These are phyloP conservation scores for Kickxella alabastrina DNA, from an alignment of 192 early-diverging fungal genomes.

Conservation along the genomic window DNA sequence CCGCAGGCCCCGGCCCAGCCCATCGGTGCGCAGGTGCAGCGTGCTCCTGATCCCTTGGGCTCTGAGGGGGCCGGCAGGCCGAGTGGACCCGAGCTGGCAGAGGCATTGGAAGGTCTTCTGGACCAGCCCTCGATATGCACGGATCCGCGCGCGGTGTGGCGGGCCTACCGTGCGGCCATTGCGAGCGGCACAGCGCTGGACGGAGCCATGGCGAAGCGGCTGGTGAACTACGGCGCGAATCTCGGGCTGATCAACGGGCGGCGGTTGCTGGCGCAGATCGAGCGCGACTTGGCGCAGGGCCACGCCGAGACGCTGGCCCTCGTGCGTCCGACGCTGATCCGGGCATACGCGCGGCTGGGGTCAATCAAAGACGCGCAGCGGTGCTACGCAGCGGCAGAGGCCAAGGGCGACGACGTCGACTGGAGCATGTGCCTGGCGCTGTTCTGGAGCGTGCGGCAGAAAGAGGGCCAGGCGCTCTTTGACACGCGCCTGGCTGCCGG, in stretches of 20 bases:
- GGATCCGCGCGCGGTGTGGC: slow-evolving; percentile 16
- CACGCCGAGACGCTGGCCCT: slow-evolving; percentile 4
- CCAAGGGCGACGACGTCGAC: background rate
- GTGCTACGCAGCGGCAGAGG: slow-evolving; percentile 7
- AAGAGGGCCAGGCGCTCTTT: slow-evolving; percentile 29
- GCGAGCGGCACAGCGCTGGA: background rate
- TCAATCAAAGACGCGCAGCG: slow-evolving; percentile 24
- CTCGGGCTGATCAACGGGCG: slow-evolving; percentile 20
- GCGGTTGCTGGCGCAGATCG: slow-evolving; percentile 27
- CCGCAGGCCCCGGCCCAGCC: background rate
- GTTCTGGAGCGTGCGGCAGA: slow-evolving; percentile 19
- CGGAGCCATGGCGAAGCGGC: background rate
- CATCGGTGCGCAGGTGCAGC: background rate
- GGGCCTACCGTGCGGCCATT: slow-evolving; percentile 12
- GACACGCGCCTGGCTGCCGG: slow-evolving; percentile 12
- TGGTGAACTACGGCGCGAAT: slow-evolving; percentile 15
- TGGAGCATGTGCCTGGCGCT: slow-evolving; percentile 39
- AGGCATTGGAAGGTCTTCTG: slow-evolving; percentile 9
- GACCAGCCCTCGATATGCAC: slow-evolving; percentile 3
- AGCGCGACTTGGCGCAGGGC: slow-evolving; percentile 16
- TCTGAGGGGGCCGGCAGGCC: too few species aligned
- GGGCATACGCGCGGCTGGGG: slow-evolving; percentile 32
- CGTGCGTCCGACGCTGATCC: slow-evolving; percentile 6
- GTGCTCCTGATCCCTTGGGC: too few species aligned
- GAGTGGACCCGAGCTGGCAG: background rate